Percentiles rank a stretch among this genome's conserved stretches.
phyloP scores from a whole-genome alignment of 208 protist species.

The Acanthamoeba pearcei region DNA sequence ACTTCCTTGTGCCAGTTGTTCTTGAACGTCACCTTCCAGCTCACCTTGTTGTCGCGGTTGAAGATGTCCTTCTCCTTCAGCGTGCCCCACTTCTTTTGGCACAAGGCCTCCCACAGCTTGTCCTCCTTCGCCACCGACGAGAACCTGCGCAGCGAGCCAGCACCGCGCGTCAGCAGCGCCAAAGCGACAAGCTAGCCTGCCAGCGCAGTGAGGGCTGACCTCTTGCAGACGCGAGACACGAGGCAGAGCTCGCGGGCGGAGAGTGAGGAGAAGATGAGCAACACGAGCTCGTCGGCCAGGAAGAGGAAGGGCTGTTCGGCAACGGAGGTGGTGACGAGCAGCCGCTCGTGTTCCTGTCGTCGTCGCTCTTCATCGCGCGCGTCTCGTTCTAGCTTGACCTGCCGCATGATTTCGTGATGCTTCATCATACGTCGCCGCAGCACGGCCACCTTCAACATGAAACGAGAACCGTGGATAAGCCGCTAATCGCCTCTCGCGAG shows the following conservation, averaged over 20 bases:
- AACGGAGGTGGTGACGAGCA: not conserved
- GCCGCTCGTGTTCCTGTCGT: not conserved
- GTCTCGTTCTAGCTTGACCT: not conserved
- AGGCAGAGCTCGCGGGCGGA: not conserved
- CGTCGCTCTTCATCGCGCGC: not conserved
- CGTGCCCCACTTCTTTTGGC: not conserved
- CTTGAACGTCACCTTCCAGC: slow-evolving; percentile 40
- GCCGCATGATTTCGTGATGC: slow-evolving; percentile 6
- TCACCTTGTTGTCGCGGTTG: slow-evolving; percentile 27
- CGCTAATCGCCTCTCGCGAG: no score
- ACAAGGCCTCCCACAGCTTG: not conserved
- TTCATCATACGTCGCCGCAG: not conserved
- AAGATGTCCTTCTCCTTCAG: not conserved
- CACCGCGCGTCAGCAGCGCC: no score
- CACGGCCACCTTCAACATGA: not conserved
- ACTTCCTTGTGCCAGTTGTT: slow-evolving; percentile 17
- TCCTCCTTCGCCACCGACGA: slow-evolving; percentile 15
- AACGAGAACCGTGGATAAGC: no score
- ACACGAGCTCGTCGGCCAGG: not conserved
- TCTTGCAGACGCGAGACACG: not conserved
- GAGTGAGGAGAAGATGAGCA: not conserved
- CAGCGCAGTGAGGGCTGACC: not conserved
- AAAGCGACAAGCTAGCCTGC: no score
- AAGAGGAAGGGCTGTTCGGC: slow-evolving; percentile 4
- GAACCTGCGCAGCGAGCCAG: not conserved